These are phyloP conservation scores for Pestalotiopsis sp. DNA, from an alignment of 2,329 filamentous ascomycete species.

Conservation along the genomic window DNA sequence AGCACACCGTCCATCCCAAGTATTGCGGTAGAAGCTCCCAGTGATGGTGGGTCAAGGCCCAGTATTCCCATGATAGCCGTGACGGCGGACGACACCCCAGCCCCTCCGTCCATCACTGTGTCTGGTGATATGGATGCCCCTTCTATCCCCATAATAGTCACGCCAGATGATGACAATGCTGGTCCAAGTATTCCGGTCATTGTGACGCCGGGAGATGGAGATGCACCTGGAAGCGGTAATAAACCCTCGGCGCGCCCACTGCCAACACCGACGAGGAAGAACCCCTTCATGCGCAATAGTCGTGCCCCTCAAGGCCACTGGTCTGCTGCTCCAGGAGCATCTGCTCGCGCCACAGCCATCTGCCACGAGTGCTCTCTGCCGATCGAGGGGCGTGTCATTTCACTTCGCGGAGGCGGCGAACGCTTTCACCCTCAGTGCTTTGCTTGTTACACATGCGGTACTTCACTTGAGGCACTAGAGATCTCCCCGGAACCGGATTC, in stretches of 20 bases:
- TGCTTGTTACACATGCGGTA: slow-evolving; percentile 82
- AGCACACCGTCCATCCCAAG: slow-evolving; percentile 38
- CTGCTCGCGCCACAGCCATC: slow-evolving; percentile 61
- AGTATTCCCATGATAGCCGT: slow-evolving; percentile 54
- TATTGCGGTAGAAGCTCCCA: slow-evolving; percentile 43
- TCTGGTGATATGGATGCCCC: background rate
- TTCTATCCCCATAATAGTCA: slow-evolving; percentile 40
- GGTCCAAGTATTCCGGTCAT: slow-evolving; percentile 37
- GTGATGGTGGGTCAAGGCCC: slow-evolving; percentile 28
- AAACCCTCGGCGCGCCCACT: slow-evolving; percentile 41
- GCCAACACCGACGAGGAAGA: slow-evolving; percentile 43
- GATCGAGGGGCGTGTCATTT: slow-evolving; percentile 89
- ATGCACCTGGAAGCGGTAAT: slow-evolving; percentile 13
- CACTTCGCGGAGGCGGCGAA: slow-evolving; percentile 67
- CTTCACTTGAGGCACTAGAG: slow-evolving; percentile 88
- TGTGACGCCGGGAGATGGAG: slow-evolving; percentile 44
- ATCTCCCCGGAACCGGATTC: slow-evolving; percentile 89
- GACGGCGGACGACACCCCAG: slow-evolving; percentile 36
- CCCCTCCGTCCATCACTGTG: slow-evolving; percentile 33
- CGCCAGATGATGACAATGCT: slow-evolving; percentile 31
- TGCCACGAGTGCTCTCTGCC: slow-evolving; percentile 83
- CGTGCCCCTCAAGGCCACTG: slow-evolving; percentile 54
- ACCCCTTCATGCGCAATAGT: slow-evolving; percentile 31
- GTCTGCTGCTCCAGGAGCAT: slow-evolving; percentile 53
- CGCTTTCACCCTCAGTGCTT: slow-evolving; percentile 96